Evolutionary conservation across 257 asterid genomes (phyloP).

Genomic region (Nicotiana attenuata): DNA sequence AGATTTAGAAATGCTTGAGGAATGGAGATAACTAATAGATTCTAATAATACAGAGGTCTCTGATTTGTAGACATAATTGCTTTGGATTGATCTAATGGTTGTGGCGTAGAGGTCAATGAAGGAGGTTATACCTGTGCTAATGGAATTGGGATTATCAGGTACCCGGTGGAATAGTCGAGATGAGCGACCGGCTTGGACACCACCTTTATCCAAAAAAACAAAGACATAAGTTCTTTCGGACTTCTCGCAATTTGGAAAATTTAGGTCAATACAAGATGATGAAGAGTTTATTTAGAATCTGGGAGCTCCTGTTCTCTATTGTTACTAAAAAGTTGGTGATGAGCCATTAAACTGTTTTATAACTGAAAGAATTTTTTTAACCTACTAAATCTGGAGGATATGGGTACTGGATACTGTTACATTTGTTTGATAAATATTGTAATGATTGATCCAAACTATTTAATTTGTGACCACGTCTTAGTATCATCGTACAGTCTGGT

Average conservation of each 20-base stretch:
- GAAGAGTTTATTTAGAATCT: neutral
- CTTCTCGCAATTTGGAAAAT: neutral
- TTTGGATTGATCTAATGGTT: neutral
- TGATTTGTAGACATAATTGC: neutral
- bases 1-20: neutral
- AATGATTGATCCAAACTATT: neutral
- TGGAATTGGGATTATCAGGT: neutral
- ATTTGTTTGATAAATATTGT: neutral
- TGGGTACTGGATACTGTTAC: neutral
- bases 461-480: no score
- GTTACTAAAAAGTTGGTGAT: neutral
- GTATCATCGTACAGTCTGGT: no score
- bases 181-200: neutral
- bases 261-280: neutral
- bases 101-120: neutral
- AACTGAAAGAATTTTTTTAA: neutral
- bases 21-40: neutral
- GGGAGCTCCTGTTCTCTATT: neutral
- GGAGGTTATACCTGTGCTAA: neutral
- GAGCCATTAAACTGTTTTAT: neutral
- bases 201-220: neutral
- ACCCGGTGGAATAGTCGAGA: neutral
- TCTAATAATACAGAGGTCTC: neutral
- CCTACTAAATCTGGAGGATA: neutral
- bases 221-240: neutral